Percentiles rank a stretch among this genome's conserved stretches.
phyloP scores from a whole-genome alignment of 495 filamentous ascomycete genomes.

The Daldinia decipiens region DNA sequence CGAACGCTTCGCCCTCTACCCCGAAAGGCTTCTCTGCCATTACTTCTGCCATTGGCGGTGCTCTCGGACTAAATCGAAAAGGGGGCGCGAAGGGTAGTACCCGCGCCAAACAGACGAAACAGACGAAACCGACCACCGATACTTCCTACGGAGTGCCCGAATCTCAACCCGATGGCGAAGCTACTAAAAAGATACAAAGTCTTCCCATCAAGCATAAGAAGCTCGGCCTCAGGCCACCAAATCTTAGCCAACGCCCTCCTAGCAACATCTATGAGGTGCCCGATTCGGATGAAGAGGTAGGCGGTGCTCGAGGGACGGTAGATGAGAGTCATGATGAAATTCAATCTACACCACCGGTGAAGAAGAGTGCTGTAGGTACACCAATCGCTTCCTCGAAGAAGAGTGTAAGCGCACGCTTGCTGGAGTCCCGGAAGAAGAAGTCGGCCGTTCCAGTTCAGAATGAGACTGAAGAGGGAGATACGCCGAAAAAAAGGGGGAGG shows the following conservation, averaged over 20 bases:
- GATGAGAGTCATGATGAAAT: constrained; percentile 19
- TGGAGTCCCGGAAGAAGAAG: constrained; percentile 31
- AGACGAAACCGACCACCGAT: constrained; percentile 18
- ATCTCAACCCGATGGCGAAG: constrained; percentile 33
- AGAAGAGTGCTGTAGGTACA: constrained; percentile 5
- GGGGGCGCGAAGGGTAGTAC: constrained; percentile 12
- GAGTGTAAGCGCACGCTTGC: constrained; percentile 26
- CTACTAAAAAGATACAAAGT: constrained; percentile 26
- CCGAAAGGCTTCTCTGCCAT: constrained; percentile 43
- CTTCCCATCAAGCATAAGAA: constrained; percentile 41
- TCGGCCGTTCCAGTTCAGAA: constrained; percentile 4
- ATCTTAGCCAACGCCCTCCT: constrained; percentile 22
- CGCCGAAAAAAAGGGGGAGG: constrained; percentile 42
- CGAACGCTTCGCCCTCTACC: constrained; percentile 33
- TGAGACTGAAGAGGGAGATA: constrained; percentile 26
- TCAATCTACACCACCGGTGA: constrained; percentile 28
- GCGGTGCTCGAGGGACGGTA: background rate
- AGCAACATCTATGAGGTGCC: constrained; percentile 54
- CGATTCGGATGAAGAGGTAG: constrained; percentile 52
- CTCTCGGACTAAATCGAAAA: constrained; percentile 20
- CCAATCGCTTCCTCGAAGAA: constrained; percentile 32
- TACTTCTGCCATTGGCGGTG: constrained; percentile 40
- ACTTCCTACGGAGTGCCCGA: constrained; percentile 44
- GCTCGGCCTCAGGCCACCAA: constrained; percentile 13
- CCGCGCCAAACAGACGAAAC: constrained; percentile 10